Base-by-base conservation (phyloP, 305 asterid species). In the Solanum hybrid region DNA sequence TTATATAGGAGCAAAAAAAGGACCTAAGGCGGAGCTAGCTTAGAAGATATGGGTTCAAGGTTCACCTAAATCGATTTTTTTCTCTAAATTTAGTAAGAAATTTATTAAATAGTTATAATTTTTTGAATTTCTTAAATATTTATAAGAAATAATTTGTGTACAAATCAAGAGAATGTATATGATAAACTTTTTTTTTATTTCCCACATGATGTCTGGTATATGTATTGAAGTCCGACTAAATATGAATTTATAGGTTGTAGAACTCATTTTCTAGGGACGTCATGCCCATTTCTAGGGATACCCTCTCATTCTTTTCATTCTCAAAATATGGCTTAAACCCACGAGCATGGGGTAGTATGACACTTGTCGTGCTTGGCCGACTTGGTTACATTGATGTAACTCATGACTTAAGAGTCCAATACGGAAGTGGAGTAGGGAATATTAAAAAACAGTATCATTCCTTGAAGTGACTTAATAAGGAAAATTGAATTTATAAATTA, bases 1-100 rank as follows among this genome's bases (percentile, higher is more conserved):
- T 78, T 95, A 91, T 93, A 95, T 95, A 96, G 92, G 45, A 26
- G 91, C 6, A 27, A 36, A 27, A 79, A 61, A 73, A 39, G 9
- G 65, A 36, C 31, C 10, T 10, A 33, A 24, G 84, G 4, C 10
- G 5, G 15, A 34, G 1, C 5, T 79, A 11, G 10, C 57, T 34
- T 79, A 37, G 32, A 79, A 77, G 7, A 24, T 24, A 70, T 24
- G 32, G 17, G 17, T 65, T 11, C 31, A 24, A 24, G 15, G 4
- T 72, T 72, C 33, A 72, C 8, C 4, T 72, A 0, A 72, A 72
- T 72, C 7, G 0, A 68, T 0, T 24, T 72, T 70, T 72, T 11
- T 11, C 3, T 22, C 31, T 0, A 68, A 68, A n/a, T 68, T 51
- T 51, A 51, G 20, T 41, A 41, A 41, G 6, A 41, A 41, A 45